Conservation (phyloP, 768 basidiomycete species). For the Auriscalpium vulgare region DNA sequence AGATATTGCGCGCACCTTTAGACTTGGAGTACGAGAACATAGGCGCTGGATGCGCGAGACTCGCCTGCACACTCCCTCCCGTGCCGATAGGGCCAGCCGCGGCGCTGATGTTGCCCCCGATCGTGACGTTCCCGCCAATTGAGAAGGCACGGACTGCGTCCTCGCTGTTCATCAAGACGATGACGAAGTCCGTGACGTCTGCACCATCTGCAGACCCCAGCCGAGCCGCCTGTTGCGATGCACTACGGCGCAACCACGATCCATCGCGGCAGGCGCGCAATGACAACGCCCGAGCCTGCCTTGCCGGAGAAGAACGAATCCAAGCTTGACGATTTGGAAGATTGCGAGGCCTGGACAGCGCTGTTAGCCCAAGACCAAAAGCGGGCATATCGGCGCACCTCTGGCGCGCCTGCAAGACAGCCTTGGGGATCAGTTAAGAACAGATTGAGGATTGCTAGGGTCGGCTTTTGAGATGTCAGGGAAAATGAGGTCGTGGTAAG, state of each 20-base stretch:
- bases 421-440: conserved; percentile 90
- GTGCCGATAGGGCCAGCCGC: conserved; percentile 92
- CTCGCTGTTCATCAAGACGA: conserved; percentile 95
- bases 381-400: conserved; percentile 38
- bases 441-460: conserved; percentile 79
- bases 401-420: conserved; percentile 82
- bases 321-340: conserved; percentile 90
- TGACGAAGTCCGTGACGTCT: conserved; percentile 91
- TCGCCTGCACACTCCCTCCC: conserved; percentile 82
- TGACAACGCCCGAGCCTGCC: conserved; percentile 88
- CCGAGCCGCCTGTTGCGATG: conserved; percentile 93
- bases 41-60: conserved; percentile 85
- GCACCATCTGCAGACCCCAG: conserved; percentile 96
- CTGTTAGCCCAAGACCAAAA: background rate
- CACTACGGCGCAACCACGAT: conserved; percentile 97
- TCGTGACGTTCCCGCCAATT: conserved; percentile 90
- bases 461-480: conserved; percentile 52
- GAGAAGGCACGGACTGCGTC: conserved; percentile 95
- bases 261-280: conserved; percentile 90
- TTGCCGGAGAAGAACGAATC: conserved; percentile 94
- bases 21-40: conserved; percentile 98
- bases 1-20: conserved; percentile 51
- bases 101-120: conserved; percentile 83
- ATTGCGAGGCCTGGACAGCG: conserved; percentile 69
- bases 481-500: too few species aligned